phyloP scores from a whole-genome alignment of 139 green algal genomes.

The Chlamydomonas sp. region DNA sequence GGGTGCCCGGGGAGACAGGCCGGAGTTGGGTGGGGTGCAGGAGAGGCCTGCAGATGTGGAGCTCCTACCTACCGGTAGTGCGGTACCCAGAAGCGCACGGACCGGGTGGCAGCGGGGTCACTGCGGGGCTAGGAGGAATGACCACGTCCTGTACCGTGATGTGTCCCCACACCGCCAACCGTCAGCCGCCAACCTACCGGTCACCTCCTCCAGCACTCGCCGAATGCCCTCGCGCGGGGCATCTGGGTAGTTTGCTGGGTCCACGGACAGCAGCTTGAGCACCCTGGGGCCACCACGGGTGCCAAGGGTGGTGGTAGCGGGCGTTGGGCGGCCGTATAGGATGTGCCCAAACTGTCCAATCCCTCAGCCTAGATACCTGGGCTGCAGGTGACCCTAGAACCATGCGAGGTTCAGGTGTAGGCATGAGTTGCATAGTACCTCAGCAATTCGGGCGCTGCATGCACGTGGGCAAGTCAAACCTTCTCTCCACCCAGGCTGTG shows the following conservation, averaged over 20 bases:
- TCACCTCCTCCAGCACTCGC: slow-evolving; percentile 89
- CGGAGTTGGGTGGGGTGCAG: not conserved
- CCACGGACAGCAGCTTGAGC: slow-evolving; percentile 96
- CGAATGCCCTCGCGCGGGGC: slow-evolving; percentile 95
- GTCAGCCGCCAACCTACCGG: slow-evolving; percentile 44
- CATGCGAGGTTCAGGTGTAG: not conserved
- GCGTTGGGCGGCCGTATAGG: not conserved
- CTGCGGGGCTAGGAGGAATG: not conserved
- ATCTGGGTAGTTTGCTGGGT: slow-evolving; percentile 95
- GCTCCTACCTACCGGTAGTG: not conserved
- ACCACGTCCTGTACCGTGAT: not conserved
- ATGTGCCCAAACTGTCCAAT: not conserved
- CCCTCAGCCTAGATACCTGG: not conserved
- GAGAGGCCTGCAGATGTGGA: not conserved
- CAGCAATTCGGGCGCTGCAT: too few species aligned
- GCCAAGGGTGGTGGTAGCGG: too few species aligned
- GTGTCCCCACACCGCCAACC: not conserved
- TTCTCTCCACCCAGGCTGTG: too few species aligned
- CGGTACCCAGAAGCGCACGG: not conserved
- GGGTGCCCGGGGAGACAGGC: not conserved
- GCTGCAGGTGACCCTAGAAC: not conserved
- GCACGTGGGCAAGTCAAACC: too few species aligned
- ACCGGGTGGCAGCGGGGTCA: not conserved
- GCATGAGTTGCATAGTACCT: not conserved
- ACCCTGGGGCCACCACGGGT: slow-evolving; percentile 47